Base-by-base conservation (phyloP, 352 stramenopile species). In the Phytophthora podocarpi region DNA sequence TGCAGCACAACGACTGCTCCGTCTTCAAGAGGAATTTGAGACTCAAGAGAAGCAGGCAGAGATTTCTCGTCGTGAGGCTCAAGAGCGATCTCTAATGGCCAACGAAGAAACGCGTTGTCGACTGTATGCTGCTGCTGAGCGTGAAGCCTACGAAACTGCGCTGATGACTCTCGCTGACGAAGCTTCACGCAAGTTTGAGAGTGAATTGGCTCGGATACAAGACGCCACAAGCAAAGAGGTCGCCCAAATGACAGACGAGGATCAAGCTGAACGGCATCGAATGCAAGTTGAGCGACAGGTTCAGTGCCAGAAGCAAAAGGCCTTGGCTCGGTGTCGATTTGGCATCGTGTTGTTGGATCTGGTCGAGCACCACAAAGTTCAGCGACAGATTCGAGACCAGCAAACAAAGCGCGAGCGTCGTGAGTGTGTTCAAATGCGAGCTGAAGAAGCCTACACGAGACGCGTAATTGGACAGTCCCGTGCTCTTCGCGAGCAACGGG, bases 341-440 rank as follows among this genome's bases (percentile, higher is more conserved):
- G 13, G 11, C 23, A 13, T 32, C 2, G 70, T 78, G 15, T 54
- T 89, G n/a, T 11, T 64, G 2, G 49, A 83, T 30, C 11, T 87
- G 13, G 20, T 65, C 0, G 51, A 66, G 3, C 20, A 32, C 21
- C 50, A 72, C 34, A 45, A 63, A 42, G 26, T 27, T 32, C 42
- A 64, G 4, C 59, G 60, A 40, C 60, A 72, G 13, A 48, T 30
- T 23, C 30, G 60, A 6, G 64, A 79, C 3, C 37, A 59, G 11
- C 49, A 72, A 30, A 64, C 37, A 5, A 70, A 63, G 23, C 56
- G 69, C 26, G 64, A 78, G 18, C 45, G 43, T 6, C 68, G 72
- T 5, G 80, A 87, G 26, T 57, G 45, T 39, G 67, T 73, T 6
- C 31, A 58, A 16, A 88, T 90, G 78, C 66, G 74, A 30, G 59